Evolutionary conservation across 208 protist species (phyloP), one percentile per base, ranked within the genome.

Genomic region (Trypanosomatidae sp.): DNA sequence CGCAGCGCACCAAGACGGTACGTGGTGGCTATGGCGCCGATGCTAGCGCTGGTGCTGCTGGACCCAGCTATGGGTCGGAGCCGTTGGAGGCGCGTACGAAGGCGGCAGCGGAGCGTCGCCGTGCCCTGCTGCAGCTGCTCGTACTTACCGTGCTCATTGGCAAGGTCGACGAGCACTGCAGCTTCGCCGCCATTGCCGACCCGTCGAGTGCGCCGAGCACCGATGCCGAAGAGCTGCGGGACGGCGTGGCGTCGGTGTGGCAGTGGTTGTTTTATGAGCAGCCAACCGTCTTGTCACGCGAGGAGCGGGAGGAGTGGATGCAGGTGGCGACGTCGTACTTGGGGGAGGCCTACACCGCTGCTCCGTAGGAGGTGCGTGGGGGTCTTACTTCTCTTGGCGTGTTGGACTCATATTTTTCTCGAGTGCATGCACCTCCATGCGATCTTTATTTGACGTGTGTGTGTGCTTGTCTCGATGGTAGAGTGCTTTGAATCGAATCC

Each of bases 131-230:
- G 62, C 79, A 86, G 67, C 79, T 95, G 33, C 79, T 95, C 1
- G 87, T 92, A 0, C 52, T 93, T n/a, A 88, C 91, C 3, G 64
- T 95, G 33, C 81, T 91, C 43, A 41, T 88, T 0, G 86, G 86
- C 39, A 72, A 71, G 6, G 70, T 91, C 8, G 79, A 85, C 43
- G 72, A 88, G 28, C 52, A 85, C 36, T 83, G 76, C 59, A 49
- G 56, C 3, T 74, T 91, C 30, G 68, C 60, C 10, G 9, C 73
- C 19, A 86, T 91, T 43, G 33, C 36, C 0, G 84, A 88, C 43
- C 60, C 79, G n/a, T 60, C 73, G 19, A 76, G 85, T 39, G 74
- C 56, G 12, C 82, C 85, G 33, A 69, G 49, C 17, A 44, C 65
- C 0, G 80, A 87, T 5, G 77, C 77, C 13, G 88, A 95, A 36